phyloP scores from a whole-genome alignment of 2,329 filamentous ascomycete species.

The Tetracladium maxilliforme region DNA sequence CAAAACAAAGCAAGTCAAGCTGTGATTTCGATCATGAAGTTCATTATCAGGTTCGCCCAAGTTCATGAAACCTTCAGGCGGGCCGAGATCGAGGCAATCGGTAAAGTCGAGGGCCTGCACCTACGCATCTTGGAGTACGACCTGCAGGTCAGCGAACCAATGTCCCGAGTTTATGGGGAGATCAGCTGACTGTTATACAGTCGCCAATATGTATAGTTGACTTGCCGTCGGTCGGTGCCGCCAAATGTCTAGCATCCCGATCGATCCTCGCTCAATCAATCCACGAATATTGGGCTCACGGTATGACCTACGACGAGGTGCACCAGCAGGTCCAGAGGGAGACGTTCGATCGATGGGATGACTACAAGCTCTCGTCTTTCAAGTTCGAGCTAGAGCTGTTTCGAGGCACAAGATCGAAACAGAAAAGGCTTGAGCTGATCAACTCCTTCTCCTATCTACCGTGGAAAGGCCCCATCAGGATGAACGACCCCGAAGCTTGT shows the following conservation, averaged over 20 bases:
- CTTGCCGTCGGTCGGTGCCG: conserved; percentile 49
- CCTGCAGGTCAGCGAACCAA: conserved; percentile 42
- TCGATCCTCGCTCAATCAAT: conserved; percentile 73
- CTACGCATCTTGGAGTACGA: conserved; percentile 65
- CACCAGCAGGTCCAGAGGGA: conserved; percentile 46
- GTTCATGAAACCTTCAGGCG: conserved; percentile 80
- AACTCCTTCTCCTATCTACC: conserved; percentile 67
- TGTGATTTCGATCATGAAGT: conserved; percentile 44
- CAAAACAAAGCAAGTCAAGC: no score
- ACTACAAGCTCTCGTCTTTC: conserved; percentile 55
- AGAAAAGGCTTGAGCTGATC: conserved; percentile 59
- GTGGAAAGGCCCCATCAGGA: conserved; percentile 63
- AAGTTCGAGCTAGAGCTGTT: conserved; percentile 78
- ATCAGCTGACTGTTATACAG: conserved; percentile 26
- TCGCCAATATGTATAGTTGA: conserved; percentile 75
- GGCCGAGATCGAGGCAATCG: conserved; percentile 72
- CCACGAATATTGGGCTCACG: conserved; percentile 79
- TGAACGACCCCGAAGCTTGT: conserved; percentile 58
- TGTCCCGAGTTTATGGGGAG: conserved; percentile 3
- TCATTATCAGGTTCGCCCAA: conserved; percentile 80
- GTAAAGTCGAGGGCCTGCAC: conserved; percentile 48
- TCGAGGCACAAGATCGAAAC: conserved; percentile 51
- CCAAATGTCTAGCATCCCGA: conserved; percentile 52
- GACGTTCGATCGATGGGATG: conserved; percentile 49
- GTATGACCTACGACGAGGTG: conserved; percentile 48